Conservation (phyloP, 345 rosid genomes). For the Ceriops tagal region DNA sequence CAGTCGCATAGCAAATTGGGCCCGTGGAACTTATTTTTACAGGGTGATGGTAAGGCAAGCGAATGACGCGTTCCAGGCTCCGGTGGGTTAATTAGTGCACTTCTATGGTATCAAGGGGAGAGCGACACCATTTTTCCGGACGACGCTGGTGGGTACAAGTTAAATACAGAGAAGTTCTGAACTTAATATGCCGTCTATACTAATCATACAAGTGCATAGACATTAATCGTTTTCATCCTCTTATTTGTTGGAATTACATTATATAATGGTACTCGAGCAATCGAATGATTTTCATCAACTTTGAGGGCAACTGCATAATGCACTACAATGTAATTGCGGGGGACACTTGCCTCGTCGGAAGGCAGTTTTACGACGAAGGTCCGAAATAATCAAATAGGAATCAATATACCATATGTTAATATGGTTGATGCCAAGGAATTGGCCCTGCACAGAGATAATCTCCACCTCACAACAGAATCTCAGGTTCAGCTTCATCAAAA, state of each 20-base stretch:
- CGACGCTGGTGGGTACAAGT: background rate
- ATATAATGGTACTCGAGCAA: too few species aligned
- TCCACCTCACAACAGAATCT: background rate
- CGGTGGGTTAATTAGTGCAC: background rate
- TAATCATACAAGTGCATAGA: background rate
- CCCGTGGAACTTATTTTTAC: background rate
- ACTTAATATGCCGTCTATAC: background rate
- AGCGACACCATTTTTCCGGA: background rate
- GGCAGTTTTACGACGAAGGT: background rate
- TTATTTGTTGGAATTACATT: too few species aligned
- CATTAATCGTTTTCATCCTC: background rate
- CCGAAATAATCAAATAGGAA: background rate
- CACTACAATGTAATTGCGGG: background rate
- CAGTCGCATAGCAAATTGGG: background rate
- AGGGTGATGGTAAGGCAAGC: background rate
- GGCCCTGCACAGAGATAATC: background rate
- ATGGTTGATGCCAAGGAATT: background rate
- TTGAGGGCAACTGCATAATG: too few species aligned
- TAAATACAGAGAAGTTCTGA: background rate
- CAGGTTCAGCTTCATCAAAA: conserved; percentile 1
- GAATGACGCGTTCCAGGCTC: background rate
- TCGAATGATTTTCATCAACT: too few species aligned
- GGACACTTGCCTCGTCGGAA: background rate
- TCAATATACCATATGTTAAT: background rate
- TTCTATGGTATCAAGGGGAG: background rate